These are phyloP conservation scores for Blastomyces parvus DNA, from an alignment of 2,329 filamentous ascomycete species.

Conservation along the genomic window DNA sequence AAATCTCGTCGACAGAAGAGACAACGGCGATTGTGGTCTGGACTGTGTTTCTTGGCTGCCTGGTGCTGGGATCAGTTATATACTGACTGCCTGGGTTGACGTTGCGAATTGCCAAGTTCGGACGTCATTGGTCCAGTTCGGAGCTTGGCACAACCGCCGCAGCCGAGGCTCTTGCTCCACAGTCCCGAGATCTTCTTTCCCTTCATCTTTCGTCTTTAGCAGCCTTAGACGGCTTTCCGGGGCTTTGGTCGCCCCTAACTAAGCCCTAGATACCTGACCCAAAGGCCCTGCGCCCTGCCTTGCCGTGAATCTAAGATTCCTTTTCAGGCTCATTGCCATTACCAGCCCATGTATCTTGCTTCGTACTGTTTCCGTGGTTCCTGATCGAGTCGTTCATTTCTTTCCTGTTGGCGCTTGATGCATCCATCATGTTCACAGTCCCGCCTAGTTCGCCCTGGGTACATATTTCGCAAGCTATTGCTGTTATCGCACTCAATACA, in stretches of 20 bases:
- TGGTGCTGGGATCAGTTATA: not conserved
- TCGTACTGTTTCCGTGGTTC: not conserved
- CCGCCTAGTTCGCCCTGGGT: not conserved
- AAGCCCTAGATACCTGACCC: not conserved
- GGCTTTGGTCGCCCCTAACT: too few relatives aligned
- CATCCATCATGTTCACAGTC: not conserved
- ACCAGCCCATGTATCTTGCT: not conserved
- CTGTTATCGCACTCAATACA: not conserved
- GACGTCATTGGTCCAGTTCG: not conserved
- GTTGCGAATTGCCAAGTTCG: not conserved
- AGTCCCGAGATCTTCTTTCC: too few relatives aligned
- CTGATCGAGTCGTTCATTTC: not conserved
- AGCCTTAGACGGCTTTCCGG: too few relatives aligned
- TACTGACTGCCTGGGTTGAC: not conserved
- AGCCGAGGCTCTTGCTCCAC: too few relatives aligned
- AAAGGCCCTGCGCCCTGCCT: too few relatives aligned
- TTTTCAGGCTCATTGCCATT: too few relatives aligned
- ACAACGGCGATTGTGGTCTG: not conserved
- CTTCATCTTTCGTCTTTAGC: too few relatives aligned
- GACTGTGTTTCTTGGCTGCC: not conserved
- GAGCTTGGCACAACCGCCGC: not conserved
- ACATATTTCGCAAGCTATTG: not conserved
- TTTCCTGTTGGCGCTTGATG: not conserved
- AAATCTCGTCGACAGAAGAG: not conserved
- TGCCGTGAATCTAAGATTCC: too few relatives aligned